These are phyloP conservation scores for Cryptococcus sp. DNA, from an alignment of 1,284 basidiomycete species.

Conservation along the genomic window DNA sequence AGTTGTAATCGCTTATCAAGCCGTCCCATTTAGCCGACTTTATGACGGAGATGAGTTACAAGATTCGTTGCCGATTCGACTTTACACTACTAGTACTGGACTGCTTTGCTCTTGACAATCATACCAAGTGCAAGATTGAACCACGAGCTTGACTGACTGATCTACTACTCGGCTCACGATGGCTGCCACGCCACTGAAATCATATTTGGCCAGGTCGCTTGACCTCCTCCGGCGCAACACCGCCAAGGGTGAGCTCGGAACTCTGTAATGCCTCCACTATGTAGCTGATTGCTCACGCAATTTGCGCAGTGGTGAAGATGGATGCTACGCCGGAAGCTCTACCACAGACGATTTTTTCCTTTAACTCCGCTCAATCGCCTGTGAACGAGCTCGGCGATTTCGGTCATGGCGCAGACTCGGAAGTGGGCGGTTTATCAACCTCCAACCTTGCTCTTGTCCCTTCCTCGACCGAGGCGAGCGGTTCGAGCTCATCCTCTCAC, in stretches of 20 bases:
- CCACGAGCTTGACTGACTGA: too few relatives aligned
- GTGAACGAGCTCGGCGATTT: constrained; percentile 21
- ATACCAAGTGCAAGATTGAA: too few relatives aligned
- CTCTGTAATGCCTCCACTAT: neutral
- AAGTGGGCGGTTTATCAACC: constrained; percentile 49
- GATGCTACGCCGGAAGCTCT: constrained; percentile 26
- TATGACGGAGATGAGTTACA: too few relatives aligned
- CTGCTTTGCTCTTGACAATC: too few relatives aligned
- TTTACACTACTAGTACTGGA: too few relatives aligned
- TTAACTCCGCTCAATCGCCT: constrained; percentile 22
- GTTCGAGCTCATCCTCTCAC: constrained; percentile 24
- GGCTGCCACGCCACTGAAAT: constrained; percentile 30
- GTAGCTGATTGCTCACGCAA: neutral
- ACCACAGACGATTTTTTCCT: constrained; percentile 40
- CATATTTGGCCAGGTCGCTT: constrained; percentile 44
- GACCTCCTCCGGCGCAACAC: constrained; percentile 41
- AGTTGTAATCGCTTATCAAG: too few relatives aligned
- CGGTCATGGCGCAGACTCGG: constrained; percentile 44
- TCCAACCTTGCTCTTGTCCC: constrained; percentile 34
- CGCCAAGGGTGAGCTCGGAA: constrained; percentile 29
- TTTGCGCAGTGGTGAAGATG: constrained; percentile 37
- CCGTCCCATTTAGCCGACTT: too few relatives aligned
- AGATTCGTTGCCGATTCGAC: too few relatives aligned
- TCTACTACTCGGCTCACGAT: constrained; percentile 12
- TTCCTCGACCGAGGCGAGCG: neutral